Percentiles rank a stretch among this genome's conserved stretches.
phyloP scores from a whole-genome alignment of 495 filamentous ascomycete genomes.

The Stereocaulon alpinum region DNA sequence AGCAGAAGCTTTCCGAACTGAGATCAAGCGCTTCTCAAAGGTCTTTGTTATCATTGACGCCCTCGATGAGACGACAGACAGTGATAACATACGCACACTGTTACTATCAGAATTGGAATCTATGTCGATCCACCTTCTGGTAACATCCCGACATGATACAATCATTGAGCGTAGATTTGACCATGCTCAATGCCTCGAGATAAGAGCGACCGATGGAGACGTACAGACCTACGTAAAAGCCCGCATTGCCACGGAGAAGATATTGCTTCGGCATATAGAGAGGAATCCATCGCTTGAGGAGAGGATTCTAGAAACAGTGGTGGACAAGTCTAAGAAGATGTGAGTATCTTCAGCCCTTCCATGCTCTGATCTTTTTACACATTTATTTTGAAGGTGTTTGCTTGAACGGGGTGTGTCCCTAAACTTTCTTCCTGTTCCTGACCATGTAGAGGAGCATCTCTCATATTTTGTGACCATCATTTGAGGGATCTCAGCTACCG shows the following conservation, averaged over 20 bases:
- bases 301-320: not conserved
- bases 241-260: not conserved
- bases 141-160: conserved; percentile 3
- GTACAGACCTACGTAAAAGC: conserved; percentile 3
- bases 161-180: not conserved
- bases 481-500: too few species aligned
- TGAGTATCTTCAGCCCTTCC: not conserved
- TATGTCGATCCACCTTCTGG: not conserved
- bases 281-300: not conserved
- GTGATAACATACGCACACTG: not conserved
- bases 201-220: not conserved
- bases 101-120: not conserved
- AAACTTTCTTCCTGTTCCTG: too few species aligned
- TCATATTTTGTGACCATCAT: too few species aligned
- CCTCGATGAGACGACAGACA: conserved; percentile 30
- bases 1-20: not conserved
- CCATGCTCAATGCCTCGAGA: not conserved
- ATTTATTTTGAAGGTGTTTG: too few species aligned
- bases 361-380: too few species aligned
- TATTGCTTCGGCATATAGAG: not conserved
- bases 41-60: conserved; percentile 27
- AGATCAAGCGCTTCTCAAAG: not conserved
- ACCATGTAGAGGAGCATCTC: too few species aligned
- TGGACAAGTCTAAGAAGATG: conserved; percentile 1
- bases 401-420: too few species aligned